A percentile compares a stretch with the other conserved stretches of the same genome.
Conservation (phyloP, 495 filamentous ascomycete genomes). For the Opeltia flavorubescens region DNA sequence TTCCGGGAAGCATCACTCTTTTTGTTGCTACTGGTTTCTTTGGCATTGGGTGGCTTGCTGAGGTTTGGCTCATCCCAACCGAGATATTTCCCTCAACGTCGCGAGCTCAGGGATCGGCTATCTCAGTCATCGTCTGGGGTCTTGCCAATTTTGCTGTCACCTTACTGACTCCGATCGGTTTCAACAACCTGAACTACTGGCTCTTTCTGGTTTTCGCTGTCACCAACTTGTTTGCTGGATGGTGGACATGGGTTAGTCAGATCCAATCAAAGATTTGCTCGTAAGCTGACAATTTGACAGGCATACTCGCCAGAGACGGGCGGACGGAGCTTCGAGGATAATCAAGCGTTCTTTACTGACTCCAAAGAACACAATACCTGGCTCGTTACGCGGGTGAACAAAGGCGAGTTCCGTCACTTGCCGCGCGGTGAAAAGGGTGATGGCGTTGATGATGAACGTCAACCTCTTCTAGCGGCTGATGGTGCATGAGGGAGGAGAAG, state of each 20-base stretch:
- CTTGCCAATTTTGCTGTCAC: conserved; percentile 42
- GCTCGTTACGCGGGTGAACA: conserved; percentile 31
- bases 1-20: conserved; percentile 31
- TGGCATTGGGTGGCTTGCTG: conserved; percentile 41
- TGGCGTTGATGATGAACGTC: conserved; percentile 21
- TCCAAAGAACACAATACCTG: conserved; percentile 32
- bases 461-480: conserved; percentile 23
- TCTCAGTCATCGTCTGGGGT: conserved; percentile 42
- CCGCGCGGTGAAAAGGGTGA: conserved; percentile 23
- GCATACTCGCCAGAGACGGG: conserved; percentile 37
- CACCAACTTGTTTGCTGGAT: conserved; percentile 38
- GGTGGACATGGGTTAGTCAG: conserved; percentile 29
- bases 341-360: conserved; percentile 38
- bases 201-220: conserved; percentile 38
- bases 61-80: conserved; percentile 44
- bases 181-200: conserved; percentile 41
- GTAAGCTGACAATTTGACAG: conserved; percentile 4
- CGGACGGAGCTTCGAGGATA: conserved; percentile 39
- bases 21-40: conserved; percentile 40
- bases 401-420: conserved; percentile 31
- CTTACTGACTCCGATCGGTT: conserved; percentile 38
- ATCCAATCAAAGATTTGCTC: not conserved
- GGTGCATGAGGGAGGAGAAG: not conserved
- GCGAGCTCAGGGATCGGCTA: conserved; percentile 36
- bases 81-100: conserved; percentile 42